These are phyloP conservation scores for sunflower (Helianthus annuus) DNA, from an alignment of 129 eudicot species.

Conservation along the genomic window HanXRQr2.0-SUNRISE NC_035447.2:129264857-129265356, in stretches of 20 bases:
- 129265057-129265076: constrained; percentile 86
- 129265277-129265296: too few species aligned
- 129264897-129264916: background rate
- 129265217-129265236: too few species aligned
- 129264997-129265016: constrained; percentile 86
- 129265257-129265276: too few species aligned
- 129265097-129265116: constrained; percentile 55
- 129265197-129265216: constrained; percentile 49
- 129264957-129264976: constrained; percentile 53
- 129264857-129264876: too few species aligned
- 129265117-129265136: constrained; percentile 53
- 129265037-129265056: constrained; percentile 80
- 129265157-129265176: constrained; percentile 71
- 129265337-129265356: too few species aligned
- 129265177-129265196: constrained; percentile 79
- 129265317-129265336: too few species aligned
- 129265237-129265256: too few species aligned
- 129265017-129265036: constrained; percentile 64
- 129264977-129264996: constrained; percentile 66
- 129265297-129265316: too few species aligned
- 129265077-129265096: constrained; percentile 81
- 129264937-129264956: constrained; percentile 25
- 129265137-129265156: constrained; percentile 55
- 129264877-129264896: background rate
- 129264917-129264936: background rate